Base-by-base conservation (phyloP, 2,329 filamentous ascomycete genomes). In the Aspergillus sp. region DNA sequence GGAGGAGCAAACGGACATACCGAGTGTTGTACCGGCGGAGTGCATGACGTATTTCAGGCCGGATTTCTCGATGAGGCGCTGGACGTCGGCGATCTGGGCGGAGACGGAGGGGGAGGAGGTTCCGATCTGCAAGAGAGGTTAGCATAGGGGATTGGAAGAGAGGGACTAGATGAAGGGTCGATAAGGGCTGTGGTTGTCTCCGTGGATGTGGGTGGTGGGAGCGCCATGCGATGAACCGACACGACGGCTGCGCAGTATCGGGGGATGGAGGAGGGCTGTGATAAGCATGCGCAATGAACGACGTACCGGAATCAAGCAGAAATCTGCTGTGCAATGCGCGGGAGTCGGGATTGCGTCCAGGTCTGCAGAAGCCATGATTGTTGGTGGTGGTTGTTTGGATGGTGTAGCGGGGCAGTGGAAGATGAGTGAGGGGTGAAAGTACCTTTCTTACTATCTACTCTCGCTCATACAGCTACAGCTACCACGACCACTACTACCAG, bases 11-110 rank as follows among this genome's bases (percentile, higher is more conserved):
- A 14, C 24, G 19, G 24, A 77, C 85, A 53, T 77, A 94, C 90
- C 91, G 50, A 97, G 82, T 0, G 93, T 97, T 0, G 93, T 96
- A 11, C 93, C 94, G 2, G 91, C 92, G 22, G 89, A 92, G 74
- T 97, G 93, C 90, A 97, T 94, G 44, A 82, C 85, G 69, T 92
- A 93, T 58, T 84, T 86, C 57, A 97, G 72, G 2, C 90, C 90
- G 61, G 88, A 94, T 49, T 83, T 84, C 72, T 88, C 85, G 63
- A 99, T 81, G 33, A 97, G 79, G 52, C 86, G 84, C 76, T 97
- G 93, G 35, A 97, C 90, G 57, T 88, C 86, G 32, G 93, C 93
- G 26, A 99, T 85, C 69, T 97, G 89, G 60, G 87, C 83, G 4
- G 89, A 87, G 14, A 93, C 88, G 2, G 89, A 91, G 47, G 84